Evolutionary conservation across 371 early-diverging fungal genomes (phyloP), one percentile per base, ranked within the genome.

Genomic region (Enterocytospora artemiae): DNA sequence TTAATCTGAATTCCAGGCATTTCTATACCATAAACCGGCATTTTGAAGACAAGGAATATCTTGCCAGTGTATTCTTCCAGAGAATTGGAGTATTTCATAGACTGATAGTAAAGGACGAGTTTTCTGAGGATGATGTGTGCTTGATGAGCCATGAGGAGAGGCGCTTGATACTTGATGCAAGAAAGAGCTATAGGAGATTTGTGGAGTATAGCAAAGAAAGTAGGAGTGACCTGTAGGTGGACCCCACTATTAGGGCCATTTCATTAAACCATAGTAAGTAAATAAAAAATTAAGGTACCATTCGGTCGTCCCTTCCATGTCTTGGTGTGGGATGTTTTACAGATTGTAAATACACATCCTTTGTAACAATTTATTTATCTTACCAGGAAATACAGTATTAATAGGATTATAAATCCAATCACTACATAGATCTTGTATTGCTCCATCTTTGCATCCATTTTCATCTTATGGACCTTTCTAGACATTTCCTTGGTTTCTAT

Each of bases 371-470:
- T 9, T 24, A 20, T 55, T 41, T 55, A 55, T 41, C 39, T 12
- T 55, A 59, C 43, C 5, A 58, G 5, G 4, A 62, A 67, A 48
- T 67, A 67, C 27, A 71, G 27, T 9, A 71, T 34, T 7, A 71
- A 24, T 1, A 71, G 16, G 32, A 71, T 33, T 30, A 67, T 31
- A 31, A 67, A 36, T 51, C 27, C 58, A 28, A 66, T 22, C 24
- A 45, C 51, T 0, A 28, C 67, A 50, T 71, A 67, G 0, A 60
- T 36, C 62, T 67, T 51, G 53, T 71, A 71, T 32, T 63, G 32
- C 1, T 56, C 39, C 18, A 63, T 24, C 45, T 60, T 27, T 16
- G 31, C 67, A 25, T 63, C 59, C 14, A 52, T 28, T 36, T 67
- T 49, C 65, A 69, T 69, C 31, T 53, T 57, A 22, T 59, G 34